phyloP scores from a whole-genome alignment of 192 early-diverging fungal genomes.

The Tieghemiomyces parasiticus region DNA sequence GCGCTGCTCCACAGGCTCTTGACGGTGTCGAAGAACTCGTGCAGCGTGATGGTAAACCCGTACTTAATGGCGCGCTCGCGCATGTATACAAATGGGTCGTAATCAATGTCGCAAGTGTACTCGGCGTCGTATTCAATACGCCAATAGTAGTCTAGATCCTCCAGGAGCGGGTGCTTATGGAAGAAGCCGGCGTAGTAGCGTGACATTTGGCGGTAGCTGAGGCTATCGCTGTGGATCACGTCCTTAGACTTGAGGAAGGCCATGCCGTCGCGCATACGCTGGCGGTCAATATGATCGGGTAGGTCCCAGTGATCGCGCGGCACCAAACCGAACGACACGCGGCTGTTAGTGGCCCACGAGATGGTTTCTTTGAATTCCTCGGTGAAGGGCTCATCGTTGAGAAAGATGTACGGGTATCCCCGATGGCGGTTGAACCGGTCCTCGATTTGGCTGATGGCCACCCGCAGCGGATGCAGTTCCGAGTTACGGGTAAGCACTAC shows the following conservation, averaged over 20 bases:
- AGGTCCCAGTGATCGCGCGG: conserved; percentile 53
- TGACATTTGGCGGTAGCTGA: conserved; percentile 37
- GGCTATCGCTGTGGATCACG: conserved; percentile 47
- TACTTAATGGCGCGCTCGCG: conserved; percentile 27
- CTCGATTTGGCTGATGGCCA: conserved; percentile 52
- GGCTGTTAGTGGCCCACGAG: conserved; percentile 31
- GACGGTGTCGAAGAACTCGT: conserved; percentile 32
- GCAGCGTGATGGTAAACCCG: conserved; percentile 33
- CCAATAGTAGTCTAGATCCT: conserved; percentile 40
- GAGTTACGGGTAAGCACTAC: conserved; percentile 59
- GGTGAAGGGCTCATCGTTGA: conserved; percentile 54
- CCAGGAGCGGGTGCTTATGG: conserved; percentile 34
- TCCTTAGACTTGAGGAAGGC: conserved; percentile 26
- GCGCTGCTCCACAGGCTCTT: conserved; percentile 31
- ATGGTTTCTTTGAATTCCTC: conserved; percentile 35
- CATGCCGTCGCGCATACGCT: conserved; percentile 30
- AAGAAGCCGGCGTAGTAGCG: conserved; percentile 30
- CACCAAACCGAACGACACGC: conserved; percentile 46
- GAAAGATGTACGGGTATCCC: conserved; percentile 52
- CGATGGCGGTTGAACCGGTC: conserved; percentile 49
- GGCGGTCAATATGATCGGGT: conserved; percentile 50
- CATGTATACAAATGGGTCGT: conserved; percentile 41
- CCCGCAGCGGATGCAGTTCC: conserved; percentile 42
- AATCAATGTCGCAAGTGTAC: conserved; percentile 32
- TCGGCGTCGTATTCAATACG: conserved; percentile 34